Conservation (phyloP, 2,329 filamentous ascomycete species). For the Grosmannia huntii region DNA sequence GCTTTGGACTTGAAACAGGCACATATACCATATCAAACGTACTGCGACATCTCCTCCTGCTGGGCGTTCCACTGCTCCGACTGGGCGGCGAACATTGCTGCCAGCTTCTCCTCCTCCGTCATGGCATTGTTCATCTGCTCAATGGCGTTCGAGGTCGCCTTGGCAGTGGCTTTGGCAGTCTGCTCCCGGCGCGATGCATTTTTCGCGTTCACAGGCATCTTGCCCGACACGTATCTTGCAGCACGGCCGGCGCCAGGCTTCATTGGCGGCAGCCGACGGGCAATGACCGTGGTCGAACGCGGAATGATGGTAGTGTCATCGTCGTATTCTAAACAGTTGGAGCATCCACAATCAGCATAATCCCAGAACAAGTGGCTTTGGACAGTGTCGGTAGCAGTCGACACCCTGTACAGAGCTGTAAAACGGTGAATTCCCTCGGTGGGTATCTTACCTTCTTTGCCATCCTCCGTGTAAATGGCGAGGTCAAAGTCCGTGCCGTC, state of each 20-base stretch:
- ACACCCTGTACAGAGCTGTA: not conserved
- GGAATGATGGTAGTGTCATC: conserved; percentile 97
- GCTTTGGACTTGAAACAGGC: not conserved
- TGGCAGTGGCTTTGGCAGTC: conserved; percentile 43
- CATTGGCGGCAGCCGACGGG: conserved; percentile 68
- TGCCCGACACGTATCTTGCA: conserved; percentile 89
- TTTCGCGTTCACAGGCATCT: conserved; percentile 82
- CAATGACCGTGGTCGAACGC: conserved; percentile 86
- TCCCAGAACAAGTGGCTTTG: no score
- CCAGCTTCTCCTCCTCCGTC: conserved; percentile 89
- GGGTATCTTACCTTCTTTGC: conserved; percentile 62
- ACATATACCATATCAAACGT: conserved; percentile 20
- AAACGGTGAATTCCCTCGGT: not conserved
- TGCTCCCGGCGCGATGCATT: conserved; percentile 59
- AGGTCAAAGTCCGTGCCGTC: conserved; percentile 96
- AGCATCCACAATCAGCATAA: not conserved
- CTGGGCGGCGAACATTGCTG: conserved; percentile 81
- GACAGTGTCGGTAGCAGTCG: no score
- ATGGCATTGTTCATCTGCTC: conserved; percentile 62
- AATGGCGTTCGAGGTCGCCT: conserved; percentile 43
- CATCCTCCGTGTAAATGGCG: conserved; percentile 85
- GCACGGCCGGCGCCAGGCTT: conserved; percentile 82
- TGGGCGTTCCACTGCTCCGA: conserved; percentile 88
- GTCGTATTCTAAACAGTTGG: conserved; percentile 63
- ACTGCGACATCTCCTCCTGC: conserved; percentile 85